Conservation (phyloP, 2,329 filamentous ascomycete species). For the Clarireedia sp. region DNA sequence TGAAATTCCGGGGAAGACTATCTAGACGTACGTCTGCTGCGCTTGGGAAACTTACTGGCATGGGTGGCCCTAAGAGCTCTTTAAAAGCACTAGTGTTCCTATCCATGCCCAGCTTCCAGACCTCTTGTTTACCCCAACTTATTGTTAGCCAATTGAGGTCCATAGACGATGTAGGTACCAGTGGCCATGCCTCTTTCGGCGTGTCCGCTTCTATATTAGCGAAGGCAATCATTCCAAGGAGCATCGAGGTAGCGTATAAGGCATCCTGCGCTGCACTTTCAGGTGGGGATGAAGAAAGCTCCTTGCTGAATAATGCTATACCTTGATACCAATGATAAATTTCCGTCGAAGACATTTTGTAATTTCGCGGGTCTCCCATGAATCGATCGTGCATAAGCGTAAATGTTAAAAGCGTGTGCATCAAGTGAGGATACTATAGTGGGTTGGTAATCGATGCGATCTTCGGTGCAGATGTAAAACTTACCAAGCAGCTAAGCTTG, state of each 20-base stretch:
- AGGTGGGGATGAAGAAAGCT: constrained; percentile 31
- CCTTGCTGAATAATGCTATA: constrained; percentile 39
- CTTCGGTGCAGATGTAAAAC: constrained; percentile 8
- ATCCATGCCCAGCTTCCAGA: constrained; percentile 34
- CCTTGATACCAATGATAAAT: constrained; percentile 41
- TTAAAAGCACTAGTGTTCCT: background rate
- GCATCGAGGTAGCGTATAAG: constrained; percentile 39
- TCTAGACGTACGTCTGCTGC: background rate
- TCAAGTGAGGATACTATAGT: constrained; percentile 30
- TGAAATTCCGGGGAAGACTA: constrained; percentile 3
- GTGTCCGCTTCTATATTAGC: constrained; percentile 36
- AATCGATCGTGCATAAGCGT: constrained; percentile 45
- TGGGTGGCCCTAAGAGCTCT: background rate
- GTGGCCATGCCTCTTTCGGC: constrained; percentile 47
- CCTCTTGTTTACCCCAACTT: constrained; percentile 45
- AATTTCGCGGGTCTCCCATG: constrained; percentile 21
- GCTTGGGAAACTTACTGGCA: background rate
- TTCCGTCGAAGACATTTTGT: constrained; percentile 30
- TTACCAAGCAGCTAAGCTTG: constrained; percentile 35
- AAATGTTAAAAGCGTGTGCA: constrained; percentile 46
- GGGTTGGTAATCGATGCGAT: background rate
- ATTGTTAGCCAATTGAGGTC: constrained; percentile 54
- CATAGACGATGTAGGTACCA: constrained; percentile 34
- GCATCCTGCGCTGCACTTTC: constrained; percentile 36
- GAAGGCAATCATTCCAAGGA: constrained; percentile 40